Conservation (phyloP, 179 eudicot genomes). For the Silene noctiflora region DNA sequence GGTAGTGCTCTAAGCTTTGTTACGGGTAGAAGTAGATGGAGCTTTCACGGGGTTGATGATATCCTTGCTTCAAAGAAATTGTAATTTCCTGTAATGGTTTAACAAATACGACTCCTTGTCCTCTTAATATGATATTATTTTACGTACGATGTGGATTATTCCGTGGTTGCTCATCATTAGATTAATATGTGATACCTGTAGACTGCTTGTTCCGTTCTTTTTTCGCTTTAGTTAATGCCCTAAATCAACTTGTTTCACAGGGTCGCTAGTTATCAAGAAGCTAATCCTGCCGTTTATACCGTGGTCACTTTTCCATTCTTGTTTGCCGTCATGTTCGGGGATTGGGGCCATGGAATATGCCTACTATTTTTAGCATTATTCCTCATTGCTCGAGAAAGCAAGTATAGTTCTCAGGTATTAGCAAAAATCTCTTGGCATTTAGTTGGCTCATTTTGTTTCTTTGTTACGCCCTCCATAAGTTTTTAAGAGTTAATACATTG, state of each 20-base stretch:
- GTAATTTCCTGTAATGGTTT: background rate
- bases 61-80: background rate
- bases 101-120: background rate
- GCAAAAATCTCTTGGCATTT: background rate
- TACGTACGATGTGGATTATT: background rate
- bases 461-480: conserved; percentile 2
- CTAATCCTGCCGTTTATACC: conserved; percentile 92
- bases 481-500: background rate
- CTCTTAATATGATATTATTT: background rate
- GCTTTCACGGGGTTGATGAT: background rate
- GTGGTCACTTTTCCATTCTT: conserved; percentile 91
- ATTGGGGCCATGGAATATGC: conserved; percentile 99
- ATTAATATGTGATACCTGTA: background rate
- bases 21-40: background rate
- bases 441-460: background rate
- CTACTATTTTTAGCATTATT: conserved; percentile 75
- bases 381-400: conserved; percentile 85
- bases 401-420: conserved; percentile 78
- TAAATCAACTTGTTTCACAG: conserved; percentile 47
- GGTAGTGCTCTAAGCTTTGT: background rate
- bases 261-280: conserved; percentile 92
- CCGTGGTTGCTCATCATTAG: background rate
- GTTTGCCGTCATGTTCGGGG: conserved; percentile 99
- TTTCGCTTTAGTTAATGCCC: conserved; percentile 13
- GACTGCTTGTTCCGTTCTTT: background rate